These are phyloP conservation scores for Cyberlindnera xylosilytica DNA, from an alignment of 805 yeast species.

Conservation along the genomic window DNA sequence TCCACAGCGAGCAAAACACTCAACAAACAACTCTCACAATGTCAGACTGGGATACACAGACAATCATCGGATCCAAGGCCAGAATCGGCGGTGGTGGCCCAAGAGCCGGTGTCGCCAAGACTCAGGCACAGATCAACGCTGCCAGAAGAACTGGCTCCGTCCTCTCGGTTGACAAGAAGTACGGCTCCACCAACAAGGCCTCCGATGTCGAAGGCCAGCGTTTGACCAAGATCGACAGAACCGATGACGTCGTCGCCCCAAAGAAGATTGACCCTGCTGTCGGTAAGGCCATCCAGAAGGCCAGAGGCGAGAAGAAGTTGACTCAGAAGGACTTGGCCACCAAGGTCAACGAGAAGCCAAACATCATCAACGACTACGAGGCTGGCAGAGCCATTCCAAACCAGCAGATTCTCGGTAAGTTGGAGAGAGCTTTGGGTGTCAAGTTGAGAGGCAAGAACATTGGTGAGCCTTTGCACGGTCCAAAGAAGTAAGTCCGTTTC, in stretches of 20 bases:
- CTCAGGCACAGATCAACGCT: conserved; percentile 77
- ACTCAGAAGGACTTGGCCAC: conserved; percentile 98
- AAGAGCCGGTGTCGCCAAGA: conserved; percentile 76
- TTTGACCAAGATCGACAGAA: conserved; percentile 87
- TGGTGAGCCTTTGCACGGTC: conserved; percentile 73
- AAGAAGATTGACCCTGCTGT: conserved; percentile 81
- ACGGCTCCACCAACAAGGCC: conserved; percentile 57
- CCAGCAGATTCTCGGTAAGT: conserved; percentile 88
- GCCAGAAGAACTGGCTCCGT: conserved; percentile 93
- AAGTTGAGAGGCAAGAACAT: conserved; percentile 95
- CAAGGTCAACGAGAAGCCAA: conserved; percentile 92
- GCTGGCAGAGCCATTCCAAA: conserved; percentile 95
- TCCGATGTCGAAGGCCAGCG: conserved; percentile 91
- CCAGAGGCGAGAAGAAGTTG: conserved; percentile 81
- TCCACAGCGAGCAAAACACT: background rate
- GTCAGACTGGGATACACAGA: conserved; percentile 91
- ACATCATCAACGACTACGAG: conserved; percentile 92
- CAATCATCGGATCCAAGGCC: conserved; percentile 86
- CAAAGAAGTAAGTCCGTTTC: conserved; percentile 32
- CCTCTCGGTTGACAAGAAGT: conserved; percentile 90
- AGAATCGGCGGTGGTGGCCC: conserved; percentile 89
- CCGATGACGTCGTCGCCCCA: conserved; percentile 90
- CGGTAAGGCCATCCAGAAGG: conserved; percentile 83
- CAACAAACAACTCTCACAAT: conserved; percentile 17
- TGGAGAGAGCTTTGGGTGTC: conserved; percentile 92